Percentiles rank a stretch among this genome's conserved stretches.
Conservation (phyloP, 495 filamentous ascomycete genomes). For the Hypoxylon fragiforme region DNA sequence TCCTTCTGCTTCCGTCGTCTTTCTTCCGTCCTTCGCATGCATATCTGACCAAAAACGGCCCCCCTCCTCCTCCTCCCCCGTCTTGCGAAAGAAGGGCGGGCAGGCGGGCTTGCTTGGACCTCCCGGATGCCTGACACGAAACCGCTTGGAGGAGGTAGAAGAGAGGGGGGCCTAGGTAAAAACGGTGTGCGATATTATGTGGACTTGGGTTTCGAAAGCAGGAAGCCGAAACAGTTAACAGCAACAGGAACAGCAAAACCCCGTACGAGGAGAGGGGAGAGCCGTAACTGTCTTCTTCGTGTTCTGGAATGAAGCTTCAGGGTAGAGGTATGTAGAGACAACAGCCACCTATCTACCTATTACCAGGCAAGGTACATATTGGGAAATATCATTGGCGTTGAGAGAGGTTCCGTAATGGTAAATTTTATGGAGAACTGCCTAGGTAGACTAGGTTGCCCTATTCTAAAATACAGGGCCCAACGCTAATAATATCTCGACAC, state of each 20-base stretch:
- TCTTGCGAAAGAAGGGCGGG: too few relatives aligned
- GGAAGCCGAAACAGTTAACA: too few relatives aligned
- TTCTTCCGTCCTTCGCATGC: not conserved
- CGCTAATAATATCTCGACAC: conserved; percentile 36
- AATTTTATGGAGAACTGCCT: too few relatives aligned
- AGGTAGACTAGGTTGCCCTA: too few relatives aligned
- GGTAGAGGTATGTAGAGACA: conserved; percentile 15
- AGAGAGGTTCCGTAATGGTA: not conserved
- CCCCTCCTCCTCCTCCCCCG: too few relatives aligned
- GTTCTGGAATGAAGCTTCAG: too few relatives aligned
- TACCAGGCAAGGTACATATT: not conserved
- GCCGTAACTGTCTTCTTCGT: too few relatives aligned
- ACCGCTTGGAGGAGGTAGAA: too few relatives aligned
- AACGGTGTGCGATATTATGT: not conserved
- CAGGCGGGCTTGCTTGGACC: too few relatives aligned
- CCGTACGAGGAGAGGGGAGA: too few relatives aligned
- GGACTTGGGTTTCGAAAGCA: too few relatives aligned
- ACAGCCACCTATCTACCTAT: conserved; percentile 12
- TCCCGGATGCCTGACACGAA: conserved; percentile 24
- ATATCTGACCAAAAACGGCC: conserved; percentile 14
- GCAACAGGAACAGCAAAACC: too few relatives aligned
- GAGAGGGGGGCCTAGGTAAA: not conserved
- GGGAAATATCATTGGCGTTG: conserved; percentile 7
- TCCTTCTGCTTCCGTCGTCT: conserved; percentile 7
- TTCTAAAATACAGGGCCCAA: conserved; percentile 1